Evolutionary conservation across 1,284 basidiomycete species (phyloP).

Genomic region (Puccinia horiana): DNA sequence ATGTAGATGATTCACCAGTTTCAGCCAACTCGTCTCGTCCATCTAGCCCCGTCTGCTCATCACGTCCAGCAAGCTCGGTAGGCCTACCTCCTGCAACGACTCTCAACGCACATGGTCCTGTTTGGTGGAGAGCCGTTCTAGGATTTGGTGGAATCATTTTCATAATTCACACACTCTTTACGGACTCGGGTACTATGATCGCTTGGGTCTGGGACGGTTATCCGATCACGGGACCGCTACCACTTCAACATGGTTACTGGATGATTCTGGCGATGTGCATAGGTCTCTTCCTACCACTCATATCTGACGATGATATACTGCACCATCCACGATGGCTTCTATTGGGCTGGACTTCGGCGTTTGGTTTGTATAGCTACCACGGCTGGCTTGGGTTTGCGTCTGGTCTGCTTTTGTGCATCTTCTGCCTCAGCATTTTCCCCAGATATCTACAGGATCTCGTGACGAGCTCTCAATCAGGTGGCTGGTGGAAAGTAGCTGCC

Average conservation of each 20-base stretch:
- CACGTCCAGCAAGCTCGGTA: not conserved
- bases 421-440: slow-evolving; percentile 70
- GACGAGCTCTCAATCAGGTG: slow-evolving; percentile 54
- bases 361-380: slow-evolving; percentile 66
- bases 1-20: slow-evolving; percentile 9
- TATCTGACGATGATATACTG: not conserved
- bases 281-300: slow-evolving; percentile 60
- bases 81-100: not conserved
- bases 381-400: slow-evolving; percentile 77
- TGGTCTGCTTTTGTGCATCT: slow-evolving; percentile 70
- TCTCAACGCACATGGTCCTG: not conserved
- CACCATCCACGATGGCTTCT: slow-evolving; percentile 63
- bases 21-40: not conserved
- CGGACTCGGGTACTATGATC: slow-evolving; percentile 78
- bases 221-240: slow-evolving; percentile 72
- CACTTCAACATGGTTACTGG: slow-evolving; percentile 71
- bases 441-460: slow-evolving; percentile 61
- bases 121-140: slow-evolving; percentile 56
- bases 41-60: not conserved
- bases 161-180: slow-evolving; percentile 73
- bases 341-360: slow-evolving; percentile 63
- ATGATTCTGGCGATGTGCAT: slow-evolving; percentile 70
- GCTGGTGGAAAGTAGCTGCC: slow-evolving; percentile 57
- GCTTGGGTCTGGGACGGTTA: slow-evolving; percentile 91
- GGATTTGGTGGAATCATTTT: slow-evolving; percentile 76